Conservation (phyloP, 1,284 basidiomycete species). For the Tilletia walkeri region DNA sequence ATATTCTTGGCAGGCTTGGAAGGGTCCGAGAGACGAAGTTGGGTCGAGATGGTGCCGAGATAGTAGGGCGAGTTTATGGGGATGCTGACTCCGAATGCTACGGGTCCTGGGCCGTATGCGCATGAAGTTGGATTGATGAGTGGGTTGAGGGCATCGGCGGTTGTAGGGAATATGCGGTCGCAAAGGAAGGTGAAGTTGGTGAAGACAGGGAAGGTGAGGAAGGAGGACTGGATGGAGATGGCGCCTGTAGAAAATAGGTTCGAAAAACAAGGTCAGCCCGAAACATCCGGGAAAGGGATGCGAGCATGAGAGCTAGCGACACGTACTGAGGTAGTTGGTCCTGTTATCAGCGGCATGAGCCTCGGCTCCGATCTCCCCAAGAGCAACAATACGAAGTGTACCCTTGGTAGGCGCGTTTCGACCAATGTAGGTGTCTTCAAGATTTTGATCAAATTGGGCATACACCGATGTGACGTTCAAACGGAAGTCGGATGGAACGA, state of each 20-base stretch:
- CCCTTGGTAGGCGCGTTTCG: constrained; percentile 26
- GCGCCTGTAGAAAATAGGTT: constrained; percentile 23
- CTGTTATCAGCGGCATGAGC: constrained; percentile 32
- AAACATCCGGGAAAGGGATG: background rate
- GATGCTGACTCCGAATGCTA: constrained; percentile 76
- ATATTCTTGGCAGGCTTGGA: constrained; percentile 67
- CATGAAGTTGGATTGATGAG: constrained; percentile 35
- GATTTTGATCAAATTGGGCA: constrained; percentile 39
- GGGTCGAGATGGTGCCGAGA: constrained; percentile 78
- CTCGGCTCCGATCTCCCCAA: constrained; percentile 35
- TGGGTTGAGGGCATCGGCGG: constrained; percentile 29
- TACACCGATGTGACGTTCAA: constrained; percentile 52
- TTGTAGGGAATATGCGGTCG: constrained; percentile 40
- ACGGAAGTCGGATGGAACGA: constrained; percentile 32
- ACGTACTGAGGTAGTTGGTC: constrained; percentile 27
- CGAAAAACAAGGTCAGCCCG: background rate
- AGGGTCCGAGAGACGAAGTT: constrained; percentile 82
- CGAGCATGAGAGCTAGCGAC: too few species aligned
- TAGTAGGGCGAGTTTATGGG: constrained; percentile 70
- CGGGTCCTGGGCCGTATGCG: constrained; percentile 62
- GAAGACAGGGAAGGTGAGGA: constrained; percentile 46
- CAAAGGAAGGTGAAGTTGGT: constrained; percentile 45
- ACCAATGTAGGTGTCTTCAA: constrained; percentile 22
- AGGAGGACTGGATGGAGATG: constrained; percentile 35
- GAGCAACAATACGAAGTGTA: constrained; percentile 38